These are phyloP conservation scores for Mrakiaceae sp. DNA, from an alignment of 1,284 basidiomycete species.

Conservation along the genomic window DNA sequence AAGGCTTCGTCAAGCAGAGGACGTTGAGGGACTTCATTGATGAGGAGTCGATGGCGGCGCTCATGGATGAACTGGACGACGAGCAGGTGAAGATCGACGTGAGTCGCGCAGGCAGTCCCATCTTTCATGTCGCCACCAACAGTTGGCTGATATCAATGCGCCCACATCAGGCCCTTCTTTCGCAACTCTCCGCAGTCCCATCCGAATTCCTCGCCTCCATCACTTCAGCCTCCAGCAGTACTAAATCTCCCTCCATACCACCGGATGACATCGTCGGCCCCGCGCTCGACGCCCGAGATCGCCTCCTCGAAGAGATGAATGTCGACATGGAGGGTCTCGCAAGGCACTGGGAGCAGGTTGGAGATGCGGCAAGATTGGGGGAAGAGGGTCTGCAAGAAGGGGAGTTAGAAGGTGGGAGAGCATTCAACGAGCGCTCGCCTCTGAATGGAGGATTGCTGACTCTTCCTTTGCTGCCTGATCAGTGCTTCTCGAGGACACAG, in stretches of 20 bases:
- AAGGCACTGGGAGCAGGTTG: slow-evolving; percentile 6
- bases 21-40: slow-evolving; percentile 5
- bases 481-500: slow-evolving; percentile 8
- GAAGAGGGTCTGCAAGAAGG: slow-evolving; percentile 4
- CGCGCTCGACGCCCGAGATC: too few relatives aligned
- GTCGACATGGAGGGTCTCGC: slow-evolving; percentile 1
- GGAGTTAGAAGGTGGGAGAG: neutral
- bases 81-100: slow-evolving; percentile 10
- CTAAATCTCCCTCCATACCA: too few relatives aligned
- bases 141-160: too few relatives aligned
- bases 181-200: too few relatives aligned
- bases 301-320: neutral
- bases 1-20: neutral
- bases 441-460: neutral
- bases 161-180: too few relatives aligned
- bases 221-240: too few relatives aligned
- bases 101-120: neutral
- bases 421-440: too few relatives aligned
- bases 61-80: slow-evolving; percentile 5
- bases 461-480: neutral
- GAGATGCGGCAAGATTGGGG: neutral
- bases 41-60: neutral
- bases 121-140: too few relatives aligned
- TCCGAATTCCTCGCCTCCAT: too few relatives aligned
- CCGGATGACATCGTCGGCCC: too few relatives aligned